These are phyloP conservation scores for Pseudogymnoascus sp. DNA, from an alignment of 2,329 filamentous ascomycete genomes.

Conservation along the genomic window DNA sequence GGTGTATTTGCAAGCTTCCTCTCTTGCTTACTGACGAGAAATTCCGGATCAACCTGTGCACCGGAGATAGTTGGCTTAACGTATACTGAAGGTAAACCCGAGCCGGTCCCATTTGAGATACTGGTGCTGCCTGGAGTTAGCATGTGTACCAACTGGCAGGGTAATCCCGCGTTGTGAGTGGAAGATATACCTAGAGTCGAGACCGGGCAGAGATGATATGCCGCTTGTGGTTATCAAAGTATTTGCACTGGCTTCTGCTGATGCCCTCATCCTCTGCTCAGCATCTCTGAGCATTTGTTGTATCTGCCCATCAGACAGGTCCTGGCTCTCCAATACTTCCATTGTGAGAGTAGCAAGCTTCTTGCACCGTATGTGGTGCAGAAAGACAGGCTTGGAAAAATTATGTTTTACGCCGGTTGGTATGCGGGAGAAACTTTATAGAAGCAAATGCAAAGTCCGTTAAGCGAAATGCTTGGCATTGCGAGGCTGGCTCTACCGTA, in stretches of 20 bases:
- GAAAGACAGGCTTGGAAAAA: constrained; percentile 5
- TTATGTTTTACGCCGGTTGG: neutral
- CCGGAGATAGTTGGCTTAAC: constrained; percentile 45
- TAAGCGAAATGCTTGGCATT: constrained; percentile 7
- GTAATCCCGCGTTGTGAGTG: neutral
- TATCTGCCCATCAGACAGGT: constrained; percentile 57
- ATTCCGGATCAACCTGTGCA: constrained; percentile 44
- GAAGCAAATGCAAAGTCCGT: constrained; percentile 1
- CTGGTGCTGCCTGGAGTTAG: neutral
- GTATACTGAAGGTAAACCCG: constrained; percentile 41
- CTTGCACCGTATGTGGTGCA: constrained; percentile 5
- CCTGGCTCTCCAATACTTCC: constrained; percentile 27
- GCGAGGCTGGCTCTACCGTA: neutral
- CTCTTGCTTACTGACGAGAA: constrained; percentile 41
- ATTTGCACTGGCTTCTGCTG: constrained; percentile 31
- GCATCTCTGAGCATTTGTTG: constrained; percentile 57
- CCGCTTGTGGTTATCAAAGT: constrained; percentile 16
- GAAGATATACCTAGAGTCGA: constrained; percentile 10
- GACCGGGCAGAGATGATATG: constrained; percentile 13
- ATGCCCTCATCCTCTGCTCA: constrained; percentile 44
- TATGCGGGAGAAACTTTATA: constrained; percentile 5
- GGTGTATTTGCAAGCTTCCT: constrained; percentile 40
- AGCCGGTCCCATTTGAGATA: constrained; percentile 10
- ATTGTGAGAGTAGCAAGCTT: neutral
- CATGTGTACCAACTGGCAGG: neutral